Evolutionary conservation across 164 flowering plant genomes (phyloP).

Genomic region (Cinnamomum micranthum): DNA sequence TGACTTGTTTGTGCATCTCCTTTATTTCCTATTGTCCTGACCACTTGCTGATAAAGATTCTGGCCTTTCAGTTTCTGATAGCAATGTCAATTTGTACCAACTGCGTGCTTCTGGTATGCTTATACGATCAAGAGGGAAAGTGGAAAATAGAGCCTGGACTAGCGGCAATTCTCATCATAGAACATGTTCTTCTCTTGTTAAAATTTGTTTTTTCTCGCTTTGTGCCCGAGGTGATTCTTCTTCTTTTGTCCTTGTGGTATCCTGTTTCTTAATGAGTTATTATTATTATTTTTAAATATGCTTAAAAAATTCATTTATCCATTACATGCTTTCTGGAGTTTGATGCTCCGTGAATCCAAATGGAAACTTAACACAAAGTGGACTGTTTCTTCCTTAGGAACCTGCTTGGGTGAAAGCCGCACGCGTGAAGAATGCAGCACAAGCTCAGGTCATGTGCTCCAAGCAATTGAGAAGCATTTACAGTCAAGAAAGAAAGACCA

Average conservation of each 20-base stretch:
- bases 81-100: constrained; percentile 89
- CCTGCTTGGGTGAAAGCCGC: constrained; percentile 95
- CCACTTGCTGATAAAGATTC: not conserved
- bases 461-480: constrained; percentile 69
- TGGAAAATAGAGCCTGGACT: constrained; percentile 94
- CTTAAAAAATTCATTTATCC: not conserved
- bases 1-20: not conserved
- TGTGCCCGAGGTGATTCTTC: constrained; percentile 73
- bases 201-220: constrained; percentile 84
- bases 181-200: constrained; percentile 70
- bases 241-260: not conserved
- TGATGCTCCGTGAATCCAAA: not conserved
- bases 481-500: constrained; percentile 22
- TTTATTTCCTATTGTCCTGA: not conserved
- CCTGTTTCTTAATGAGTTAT: not conserved
- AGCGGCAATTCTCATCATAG: constrained; percentile 86
- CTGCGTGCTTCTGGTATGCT: constrained; percentile 66
- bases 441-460: constrained; percentile 73
- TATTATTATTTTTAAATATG: not conserved
- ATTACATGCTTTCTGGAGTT: not conserved
- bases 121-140: constrained; percentile 71
- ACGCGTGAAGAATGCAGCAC: constrained; percentile 64
- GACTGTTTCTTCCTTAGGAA: constrained; percentile 41
- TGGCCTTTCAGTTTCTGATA: constrained; percentile 63
- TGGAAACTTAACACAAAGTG: not conserved